phyloP scores from a whole-genome alignment of 1,284 basidiomycete species.

The Moesziomyces sp. region DNA sequence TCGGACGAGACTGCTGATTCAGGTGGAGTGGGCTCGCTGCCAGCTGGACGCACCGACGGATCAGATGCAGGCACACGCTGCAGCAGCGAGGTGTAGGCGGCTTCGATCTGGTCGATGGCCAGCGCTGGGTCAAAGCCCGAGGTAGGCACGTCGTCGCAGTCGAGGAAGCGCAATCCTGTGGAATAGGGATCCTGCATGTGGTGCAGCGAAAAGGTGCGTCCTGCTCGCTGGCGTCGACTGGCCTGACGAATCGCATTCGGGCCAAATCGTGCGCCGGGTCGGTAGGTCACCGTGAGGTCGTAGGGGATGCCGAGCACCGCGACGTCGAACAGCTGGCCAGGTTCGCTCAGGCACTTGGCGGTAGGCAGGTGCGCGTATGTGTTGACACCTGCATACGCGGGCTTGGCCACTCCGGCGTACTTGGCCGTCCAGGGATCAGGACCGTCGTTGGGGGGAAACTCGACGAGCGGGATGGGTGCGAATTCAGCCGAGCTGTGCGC shows the following conservation, averaged over 20 bases:
- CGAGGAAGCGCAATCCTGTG: conserved; percentile 42
- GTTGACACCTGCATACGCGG: conserved; percentile 42
- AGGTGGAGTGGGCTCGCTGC: conserved; percentile 1
- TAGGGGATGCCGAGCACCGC: conserved; percentile 54
- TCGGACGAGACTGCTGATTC: conserved; percentile 13
- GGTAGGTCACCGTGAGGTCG: conserved; percentile 50
- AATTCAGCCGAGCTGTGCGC: conserved; percentile 36
- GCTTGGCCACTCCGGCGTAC: conserved; percentile 33
- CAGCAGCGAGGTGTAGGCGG: conserved; percentile 29
- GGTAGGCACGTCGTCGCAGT: conserved; percentile 52
- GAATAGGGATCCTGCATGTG: conserved; percentile 45
- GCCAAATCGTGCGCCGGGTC: conserved; percentile 49
- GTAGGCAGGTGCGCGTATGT: conserved; percentile 53
- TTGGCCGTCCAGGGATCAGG: conserved; percentile 41
- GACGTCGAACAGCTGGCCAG: conserved; percentile 39
- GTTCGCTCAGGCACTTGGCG: conserved; percentile 27
- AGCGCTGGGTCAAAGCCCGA: conserved; percentile 44
- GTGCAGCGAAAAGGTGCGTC: conserved; percentile 35
- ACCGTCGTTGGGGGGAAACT: conserved; percentile 45
- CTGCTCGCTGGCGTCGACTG: conserved; percentile 42
- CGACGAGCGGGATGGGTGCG: conserved; percentile 32
- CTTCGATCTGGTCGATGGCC: conserved; percentile 55
- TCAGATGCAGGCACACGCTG: conserved; percentile 25
- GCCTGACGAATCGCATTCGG: conserved; percentile 46
- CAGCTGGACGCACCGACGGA: conserved; percentile 2